Evolutionary conservation across 148 eudicot species (phyloP).

Genomic region (Hydrangea macrophylla): DNA sequence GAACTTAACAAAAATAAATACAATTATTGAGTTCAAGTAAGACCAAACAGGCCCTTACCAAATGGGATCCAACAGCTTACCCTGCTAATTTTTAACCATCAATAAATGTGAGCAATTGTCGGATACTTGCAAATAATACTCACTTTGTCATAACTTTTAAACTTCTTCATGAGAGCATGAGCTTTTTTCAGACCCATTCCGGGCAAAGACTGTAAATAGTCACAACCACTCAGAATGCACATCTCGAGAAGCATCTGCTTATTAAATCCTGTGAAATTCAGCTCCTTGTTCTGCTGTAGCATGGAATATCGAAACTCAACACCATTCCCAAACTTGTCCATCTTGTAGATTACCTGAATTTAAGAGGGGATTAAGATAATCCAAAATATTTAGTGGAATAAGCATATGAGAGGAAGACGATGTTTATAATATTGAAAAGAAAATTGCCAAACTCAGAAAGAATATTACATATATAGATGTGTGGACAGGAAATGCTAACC

Average conservation of each 20-base stretch:
- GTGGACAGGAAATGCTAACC: too few relatives aligned
- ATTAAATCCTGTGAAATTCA: slow-evolving; percentile 67
- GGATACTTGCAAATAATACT: slow-evolving; percentile 2
- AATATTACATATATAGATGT: background rate
- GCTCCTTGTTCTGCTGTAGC: slow-evolving; percentile 74
- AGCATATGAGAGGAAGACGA: background rate
- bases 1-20: too few relatives aligned
- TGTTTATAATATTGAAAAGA: background rate
- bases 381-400: background rate
- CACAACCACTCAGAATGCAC: slow-evolving; percentile 98
- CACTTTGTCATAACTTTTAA: slow-evolving; percentile 80
- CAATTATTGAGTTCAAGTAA: too few relatives aligned
- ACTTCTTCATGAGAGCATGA: slow-evolving; percentile 74
- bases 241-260: slow-evolving; percentile 88
- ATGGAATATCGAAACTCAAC: slow-evolving; percentile 63
- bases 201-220: slow-evolving; percentile 86
- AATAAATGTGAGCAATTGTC: background rate
- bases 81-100: background rate
- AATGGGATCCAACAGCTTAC: background rate
- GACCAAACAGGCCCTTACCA: too few relatives aligned
- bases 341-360: slow-evolving; percentile 87
- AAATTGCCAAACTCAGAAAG: background rate
- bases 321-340: slow-evolving; percentile 98
- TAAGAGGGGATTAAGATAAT: slow-evolving; percentile 4
- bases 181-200: slow-evolving; percentile 97